phyloP scores from a whole-genome alignment of 768 basidiomycete genomes.

The Tricholoma flavovirens region DNA sequence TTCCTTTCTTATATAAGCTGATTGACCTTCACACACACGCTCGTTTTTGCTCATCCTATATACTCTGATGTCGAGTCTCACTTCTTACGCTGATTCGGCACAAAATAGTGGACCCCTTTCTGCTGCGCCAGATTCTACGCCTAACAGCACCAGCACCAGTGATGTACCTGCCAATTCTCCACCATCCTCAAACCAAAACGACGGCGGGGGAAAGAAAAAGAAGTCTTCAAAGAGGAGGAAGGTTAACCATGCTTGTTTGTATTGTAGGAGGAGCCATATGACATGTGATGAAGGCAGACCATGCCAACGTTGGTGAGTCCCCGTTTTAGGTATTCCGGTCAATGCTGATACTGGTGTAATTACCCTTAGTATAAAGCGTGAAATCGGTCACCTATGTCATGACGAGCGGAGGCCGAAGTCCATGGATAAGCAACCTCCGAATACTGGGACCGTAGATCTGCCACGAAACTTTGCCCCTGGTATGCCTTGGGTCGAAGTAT shows the following conservation, averaged over 20 bases:
- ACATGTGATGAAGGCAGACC: conserved; percentile 86
- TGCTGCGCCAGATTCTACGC: neutral
- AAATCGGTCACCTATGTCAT: conserved; percentile 92
- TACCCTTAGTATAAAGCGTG: conserved; percentile 77
- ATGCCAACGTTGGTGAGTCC: conserved; percentile 85
- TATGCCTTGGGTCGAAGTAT: conserved; percentile 19
- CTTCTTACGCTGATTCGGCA: neutral
- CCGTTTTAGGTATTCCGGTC: conserved; percentile 1
- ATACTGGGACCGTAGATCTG: conserved; percentile 24
- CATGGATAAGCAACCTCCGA: conserved; percentile 35
- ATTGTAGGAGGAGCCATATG: conserved; percentile 91
- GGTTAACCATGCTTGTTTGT: conserved; percentile 90
- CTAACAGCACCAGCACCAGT: neutral
- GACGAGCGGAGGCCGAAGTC: conserved; percentile 69
- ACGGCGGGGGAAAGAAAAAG: conserved; percentile 31
- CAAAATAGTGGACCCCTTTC: neutral
- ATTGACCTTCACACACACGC: neutral
- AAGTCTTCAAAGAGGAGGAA: conserved; percentile 67
- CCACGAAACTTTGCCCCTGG: conserved; percentile 42
- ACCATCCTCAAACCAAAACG: neutral
- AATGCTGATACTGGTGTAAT: conserved; percentile 8
- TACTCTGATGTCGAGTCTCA: neutral
- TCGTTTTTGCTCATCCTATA: neutral
- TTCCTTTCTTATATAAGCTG: too few species aligned
- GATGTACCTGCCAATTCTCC: neutral